Evolutionary conservation across 768 basidiomycete species (phyloP).

Genomic region (Leccinum rimulosum): DNA sequence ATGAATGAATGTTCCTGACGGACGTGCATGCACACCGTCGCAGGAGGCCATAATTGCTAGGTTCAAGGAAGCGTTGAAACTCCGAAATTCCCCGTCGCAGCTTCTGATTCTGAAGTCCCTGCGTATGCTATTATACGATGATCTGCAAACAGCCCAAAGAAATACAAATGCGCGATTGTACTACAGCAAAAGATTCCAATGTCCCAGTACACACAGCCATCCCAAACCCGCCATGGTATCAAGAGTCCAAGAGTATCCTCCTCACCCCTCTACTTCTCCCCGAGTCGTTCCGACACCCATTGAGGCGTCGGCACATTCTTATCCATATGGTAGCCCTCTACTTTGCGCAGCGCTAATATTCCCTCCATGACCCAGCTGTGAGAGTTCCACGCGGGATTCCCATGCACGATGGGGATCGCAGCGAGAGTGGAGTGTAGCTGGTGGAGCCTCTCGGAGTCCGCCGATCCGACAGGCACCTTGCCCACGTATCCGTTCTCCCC

Average conservation of each 20-base stretch:
- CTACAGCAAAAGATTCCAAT: conserved; percentile 8
- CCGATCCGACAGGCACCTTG: conserved; percentile 23
- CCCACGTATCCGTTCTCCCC: conserved; percentile 29
- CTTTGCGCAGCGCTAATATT: conserved; percentile 25
- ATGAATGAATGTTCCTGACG: conserved; percentile 4
- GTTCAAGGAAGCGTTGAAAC: conserved; percentile 12
- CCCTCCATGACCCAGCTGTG: conserved; percentile 34
- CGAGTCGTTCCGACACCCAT: conserved; percentile 29
- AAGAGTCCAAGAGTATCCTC: conserved; percentile 9
- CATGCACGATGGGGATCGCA: conserved; percentile 23
- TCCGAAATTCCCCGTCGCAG: conserved; percentile 13
- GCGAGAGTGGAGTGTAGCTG: conserved; percentile 29
- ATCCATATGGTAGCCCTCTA: conserved; percentile 29
- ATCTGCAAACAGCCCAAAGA: conserved; percentile 18
- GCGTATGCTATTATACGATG: conserved; percentile 8
- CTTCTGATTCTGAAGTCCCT: neutral
- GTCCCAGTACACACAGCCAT: conserved; percentile 21
- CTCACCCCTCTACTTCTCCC: conserved; percentile 22
- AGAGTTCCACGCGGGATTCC: conserved; percentile 28
- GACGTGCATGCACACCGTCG: neutral
- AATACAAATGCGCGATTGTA: conserved; percentile 23
- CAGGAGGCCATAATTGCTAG: conserved; percentile 19
- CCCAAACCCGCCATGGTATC: conserved; percentile 24
- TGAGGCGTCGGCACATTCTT: conserved; percentile 30
- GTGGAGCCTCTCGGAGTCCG: conserved; percentile 30